Conservation (phyloP, 306 rosid species). For the Geum urbanum region DNA sequence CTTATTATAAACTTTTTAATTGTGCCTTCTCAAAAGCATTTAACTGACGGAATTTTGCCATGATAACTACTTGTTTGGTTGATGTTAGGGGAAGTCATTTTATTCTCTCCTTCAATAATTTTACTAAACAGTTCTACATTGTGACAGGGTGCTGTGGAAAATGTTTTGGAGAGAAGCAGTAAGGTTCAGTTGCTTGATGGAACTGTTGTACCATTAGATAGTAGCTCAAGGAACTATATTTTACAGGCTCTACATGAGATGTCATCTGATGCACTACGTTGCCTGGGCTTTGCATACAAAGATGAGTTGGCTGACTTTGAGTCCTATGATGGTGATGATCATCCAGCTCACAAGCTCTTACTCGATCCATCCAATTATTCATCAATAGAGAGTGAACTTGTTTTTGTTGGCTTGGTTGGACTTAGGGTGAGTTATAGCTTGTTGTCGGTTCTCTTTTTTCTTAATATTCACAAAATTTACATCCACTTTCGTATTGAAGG, state of each 20-base stretch:
- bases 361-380: constrained; percentile 78
- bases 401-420: constrained; percentile 81
- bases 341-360: constrained; percentile 78
- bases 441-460: constrained; percentile 21
- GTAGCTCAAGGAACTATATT: constrained; percentile 48
- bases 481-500: constrained; percentile 39
- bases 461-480: constrained; percentile 5
- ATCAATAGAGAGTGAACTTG: constrained; percentile 68
- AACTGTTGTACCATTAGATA: constrained; percentile 53
- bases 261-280: constrained; percentile 76
- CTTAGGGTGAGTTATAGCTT: constrained; percentile 62
- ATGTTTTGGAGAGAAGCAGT: constrained; percentile 75
- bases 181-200: constrained; percentile 75
- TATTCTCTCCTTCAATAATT: background rate
- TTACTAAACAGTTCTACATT: constrained; percentile 10
- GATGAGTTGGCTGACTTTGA: constrained; percentile 54
- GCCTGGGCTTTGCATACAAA: constrained; percentile 91
- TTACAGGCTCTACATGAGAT: constrained; percentile 63
- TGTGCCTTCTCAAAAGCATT: background rate
- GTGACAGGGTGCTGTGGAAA: constrained; percentile 83
- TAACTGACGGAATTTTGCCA: background rate
- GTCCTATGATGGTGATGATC: constrained; percentile 61
- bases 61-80: background rate
- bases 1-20: background rate
- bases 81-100: background rate